Base-by-base conservation (phyloP, 164 flowering plant genomes). In the Annona cherimola region DNA sequence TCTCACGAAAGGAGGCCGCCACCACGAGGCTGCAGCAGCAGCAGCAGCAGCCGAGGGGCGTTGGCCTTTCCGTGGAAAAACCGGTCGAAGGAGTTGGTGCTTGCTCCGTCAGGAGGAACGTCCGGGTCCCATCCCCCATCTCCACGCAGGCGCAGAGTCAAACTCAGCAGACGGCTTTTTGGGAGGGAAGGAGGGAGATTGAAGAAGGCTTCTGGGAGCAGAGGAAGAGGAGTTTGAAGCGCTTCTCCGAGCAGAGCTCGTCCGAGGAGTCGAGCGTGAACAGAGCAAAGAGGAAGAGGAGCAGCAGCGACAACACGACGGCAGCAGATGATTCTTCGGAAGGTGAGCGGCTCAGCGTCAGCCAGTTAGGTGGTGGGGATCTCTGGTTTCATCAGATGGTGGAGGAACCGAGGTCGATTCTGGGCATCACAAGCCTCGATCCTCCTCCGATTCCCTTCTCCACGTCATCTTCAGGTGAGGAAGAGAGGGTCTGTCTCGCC, bases 231-330 rank as follows among this genome's bases (percentile, higher is more conserved):
- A 87, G 84, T 73, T 83, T 86, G 86, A 94, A 88, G 87, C 85
- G 97, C 80, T 82, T 79, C 62, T 88, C 87, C 0, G 95, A 87
- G 65, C 86, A 83, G 71, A 84, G 80, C 42, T 79, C 81, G 2
- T 79, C 78, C 0, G 86, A 82, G 60, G 89, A 86, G 61, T 81
- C 84, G 44, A 79, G 83, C 71, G 42, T 69, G 6, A 83, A 71
- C 73, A 83, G 88, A 70, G 84, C 79, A 1, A 92, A 92, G 88
- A 88, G 92, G 77, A 90, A 85, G 54, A 89, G 81, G 79, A 76
- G 86, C 45, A 73, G 80, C 68, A 73, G 70, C 61, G 76, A 54
- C 41, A 59, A 61, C 39, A 66, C 62, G 16, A 73, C 80, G 9
- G 67, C 70, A 20, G 67, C 70, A 20, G 84, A 74, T 5, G 83